Conservation (phyloP, 495 filamentous ascomycete species). For the Lichina pygmaea region DNA sequence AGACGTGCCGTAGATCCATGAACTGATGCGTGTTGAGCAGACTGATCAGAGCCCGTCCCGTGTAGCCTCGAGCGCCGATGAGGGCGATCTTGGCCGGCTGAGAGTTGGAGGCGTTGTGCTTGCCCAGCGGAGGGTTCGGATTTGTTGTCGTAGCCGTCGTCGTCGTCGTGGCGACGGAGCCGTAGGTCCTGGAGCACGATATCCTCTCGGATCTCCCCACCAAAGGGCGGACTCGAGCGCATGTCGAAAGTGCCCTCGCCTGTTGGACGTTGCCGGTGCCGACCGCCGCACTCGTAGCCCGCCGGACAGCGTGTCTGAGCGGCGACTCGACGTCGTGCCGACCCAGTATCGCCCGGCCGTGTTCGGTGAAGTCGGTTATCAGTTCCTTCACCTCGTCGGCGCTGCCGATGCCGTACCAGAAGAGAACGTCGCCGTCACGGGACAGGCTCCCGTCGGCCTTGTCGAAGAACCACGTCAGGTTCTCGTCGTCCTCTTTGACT, state of each 20-base stretch:
- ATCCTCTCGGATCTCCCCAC: not conserved
- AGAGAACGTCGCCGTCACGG: conserved; percentile 65
- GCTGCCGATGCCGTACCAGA: conserved; percentile 83
- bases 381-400: conserved; percentile 66
- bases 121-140: conserved; percentile 89
- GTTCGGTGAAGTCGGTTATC: conserved; percentile 63
- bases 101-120: conserved; percentile 65
- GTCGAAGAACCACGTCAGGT: conserved; percentile 95
- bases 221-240: not conserved
- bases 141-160: conserved; percentile 53
- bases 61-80: conserved; percentile 90
- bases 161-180: not conserved
- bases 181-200: not conserved
- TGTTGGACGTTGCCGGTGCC: not conserved
- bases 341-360: conserved; percentile 73
- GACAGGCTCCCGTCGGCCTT: conserved; percentile 84
- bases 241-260: not conserved
- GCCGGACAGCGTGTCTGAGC: conserved; percentile 41
- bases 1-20: conserved; percentile 82
- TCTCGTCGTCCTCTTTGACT: conserved; percentile 92
- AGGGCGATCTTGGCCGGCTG: conserved; percentile 65
- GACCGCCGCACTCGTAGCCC: not conserved
- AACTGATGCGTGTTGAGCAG: conserved; percentile 80
- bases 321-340: conserved; percentile 72
- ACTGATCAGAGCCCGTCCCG: conserved; percentile 74